Conservation (phyloP, 2,329 filamentous ascomycete genomes). For the Tolypocladium inflatum region DNA sequence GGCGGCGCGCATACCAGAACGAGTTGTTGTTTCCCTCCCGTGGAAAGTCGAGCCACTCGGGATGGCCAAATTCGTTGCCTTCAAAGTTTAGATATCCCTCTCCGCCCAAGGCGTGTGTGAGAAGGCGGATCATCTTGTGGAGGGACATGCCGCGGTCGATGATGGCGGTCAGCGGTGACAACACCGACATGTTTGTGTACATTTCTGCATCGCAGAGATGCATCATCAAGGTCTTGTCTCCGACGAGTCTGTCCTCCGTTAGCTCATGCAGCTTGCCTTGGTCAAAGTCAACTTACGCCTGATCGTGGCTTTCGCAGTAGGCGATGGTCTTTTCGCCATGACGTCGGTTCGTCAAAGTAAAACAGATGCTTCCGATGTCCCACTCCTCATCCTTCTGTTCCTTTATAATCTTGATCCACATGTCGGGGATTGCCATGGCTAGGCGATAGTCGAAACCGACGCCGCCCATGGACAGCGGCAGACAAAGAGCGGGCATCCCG, state of each 20-base stretch:
- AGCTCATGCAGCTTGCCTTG: slow-evolving; percentile 5
- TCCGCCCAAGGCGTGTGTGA: slow-evolving; percentile 85
- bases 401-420: slow-evolving; percentile 99
- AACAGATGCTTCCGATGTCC: slow-evolving; percentile 79
- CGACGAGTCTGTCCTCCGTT: slow-evolving; percentile 59
- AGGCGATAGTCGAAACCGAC: slow-evolving; percentile 96
- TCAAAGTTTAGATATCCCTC: slow-evolving; percentile 98
- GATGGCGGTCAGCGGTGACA: slow-evolving; percentile 74
- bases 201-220: slow-evolving; percentile 95
- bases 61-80: slow-evolving; percentile 97
- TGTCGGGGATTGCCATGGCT: slow-evolving; percentile 94
- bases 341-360: slow-evolving; percentile 82
- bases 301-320: slow-evolving; percentile 94
- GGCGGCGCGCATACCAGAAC: slow-evolving; percentile 88
- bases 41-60: slow-evolving; percentile 98
- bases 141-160: slow-evolving; percentile 87
- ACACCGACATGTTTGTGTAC: slow-evolving; percentile 92
- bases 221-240: slow-evolving; percentile 96
- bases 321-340: slow-evolving; percentile 98
- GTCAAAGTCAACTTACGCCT: slow-evolving; percentile 59
- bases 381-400: slow-evolving; percentile 85
- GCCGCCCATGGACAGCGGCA: slow-evolving; percentile 76
- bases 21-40: slow-evolving; percentile 87
- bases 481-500: slow-evolving; percentile 93
- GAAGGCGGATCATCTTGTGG: slow-evolving; percentile 94